A percentile compares a stretch with the other conserved stretches of the same genome.
Evolutionary conservation across 2,329 filamentous ascomycete genomes (phyloP).

Genomic region (Fusarium sp.): DNA sequence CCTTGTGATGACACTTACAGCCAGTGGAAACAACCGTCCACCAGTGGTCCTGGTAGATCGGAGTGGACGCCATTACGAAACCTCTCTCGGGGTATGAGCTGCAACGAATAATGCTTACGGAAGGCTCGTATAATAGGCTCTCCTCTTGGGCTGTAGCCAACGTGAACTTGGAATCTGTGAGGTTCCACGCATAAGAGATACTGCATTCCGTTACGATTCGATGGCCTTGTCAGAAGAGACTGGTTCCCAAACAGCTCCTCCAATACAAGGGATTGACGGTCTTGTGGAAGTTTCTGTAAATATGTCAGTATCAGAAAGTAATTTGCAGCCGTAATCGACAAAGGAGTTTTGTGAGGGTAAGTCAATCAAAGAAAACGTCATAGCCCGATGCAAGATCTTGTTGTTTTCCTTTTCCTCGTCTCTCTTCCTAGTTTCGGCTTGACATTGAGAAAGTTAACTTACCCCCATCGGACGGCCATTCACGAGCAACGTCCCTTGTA

Average conservation of each 20-base stretch:
- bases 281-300: conserved; percentile 60
- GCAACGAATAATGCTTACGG: conserved; percentile 26
- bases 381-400: background rate
- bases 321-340: too few species aligned
- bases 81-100: conserved; percentile 35
- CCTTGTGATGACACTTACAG: conserved; percentile 52
- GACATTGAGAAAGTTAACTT: background rate
- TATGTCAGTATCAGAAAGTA: background rate
- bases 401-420: background rate
- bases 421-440: background rate
- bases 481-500: conserved; percentile 48
- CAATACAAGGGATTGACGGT: conserved; percentile 54
- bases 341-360: background rate
- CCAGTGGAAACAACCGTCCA: conserved; percentile 68
- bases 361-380: background rate
- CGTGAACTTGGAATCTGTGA: conserved; percentile 62
- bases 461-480: conserved; percentile 48
- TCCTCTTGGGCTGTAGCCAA: conserved; percentile 47
- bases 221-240: conserved; percentile 63
- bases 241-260: conserved; percentile 65
- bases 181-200: conserved; percentile 50
- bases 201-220: conserved; percentile 63
- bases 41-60: conserved; percentile 63
- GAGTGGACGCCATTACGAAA: conserved; percentile 26
- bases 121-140: conserved; percentile 46